These are phyloP conservation scores for Narthecium ossifragum DNA, from an alignment of 106 monocot genomes.

Conservation along the genomic window DNA sequence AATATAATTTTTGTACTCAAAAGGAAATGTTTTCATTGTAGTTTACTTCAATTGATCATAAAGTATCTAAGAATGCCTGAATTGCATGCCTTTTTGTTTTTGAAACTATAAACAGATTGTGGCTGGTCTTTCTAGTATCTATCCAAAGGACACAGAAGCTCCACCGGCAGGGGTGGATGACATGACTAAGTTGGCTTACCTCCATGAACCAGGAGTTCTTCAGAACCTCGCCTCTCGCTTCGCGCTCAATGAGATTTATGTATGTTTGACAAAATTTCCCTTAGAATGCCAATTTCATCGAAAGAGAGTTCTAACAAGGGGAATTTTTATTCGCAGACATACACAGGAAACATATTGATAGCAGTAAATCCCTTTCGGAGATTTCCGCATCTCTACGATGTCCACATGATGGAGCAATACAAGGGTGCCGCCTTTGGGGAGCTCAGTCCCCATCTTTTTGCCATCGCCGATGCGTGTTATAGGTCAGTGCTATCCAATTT, in stretches of 20 bases:
- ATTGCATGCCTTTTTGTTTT: no score
- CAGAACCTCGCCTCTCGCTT: constrained; percentile 79
- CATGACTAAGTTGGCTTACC: constrained; percentile 95
- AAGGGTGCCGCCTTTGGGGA: constrained; percentile 90
- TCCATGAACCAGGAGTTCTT: constrained; percentile 95
- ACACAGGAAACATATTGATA: constrained; percentile 94
- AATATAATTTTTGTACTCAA: no score
- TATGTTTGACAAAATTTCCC: no score
- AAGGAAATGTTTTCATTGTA: no score
- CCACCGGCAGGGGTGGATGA: constrained; percentile 92
- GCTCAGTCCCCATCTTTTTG: constrained; percentile 91
- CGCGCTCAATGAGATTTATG: constrained; percentile 87
- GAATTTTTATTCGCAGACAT: constrained; percentile 49
- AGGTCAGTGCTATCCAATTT: constrained; percentile 34
- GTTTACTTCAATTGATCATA: no score
- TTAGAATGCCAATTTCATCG: no score
- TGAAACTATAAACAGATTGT: constrained; percentile 33
- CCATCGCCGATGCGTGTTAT: constrained; percentile 88
- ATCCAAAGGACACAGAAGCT: constrained; percentile 90
- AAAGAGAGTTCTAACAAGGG: neutral
- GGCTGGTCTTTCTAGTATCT: constrained; percentile 56
- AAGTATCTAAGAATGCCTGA: no score
- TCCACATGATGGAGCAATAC: constrained; percentile 97
- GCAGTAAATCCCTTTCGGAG: constrained; percentile 91
- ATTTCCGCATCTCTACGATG: constrained; percentile 84